Base-by-base conservation (phyloP, 345 rosid species). In the Hevea brasiliensis region DNA sequence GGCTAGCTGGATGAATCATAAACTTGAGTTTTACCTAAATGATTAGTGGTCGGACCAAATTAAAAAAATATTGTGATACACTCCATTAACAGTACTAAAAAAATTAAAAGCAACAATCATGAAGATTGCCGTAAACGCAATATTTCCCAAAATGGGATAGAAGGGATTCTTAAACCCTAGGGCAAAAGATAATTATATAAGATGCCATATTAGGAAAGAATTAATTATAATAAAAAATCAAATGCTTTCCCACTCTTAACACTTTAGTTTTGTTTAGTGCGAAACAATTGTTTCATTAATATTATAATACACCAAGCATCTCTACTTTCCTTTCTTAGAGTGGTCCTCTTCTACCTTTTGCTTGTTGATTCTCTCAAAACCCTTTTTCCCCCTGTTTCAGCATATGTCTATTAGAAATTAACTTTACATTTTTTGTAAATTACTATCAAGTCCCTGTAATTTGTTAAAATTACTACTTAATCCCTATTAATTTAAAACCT, bases 131-230 rank as follows among this genome's bases (percentile, higher is more conserved):
- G 8, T 17, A 50, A 50, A 0, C 15, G 26, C 57, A 50, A 56
- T 48, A 20, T 79, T 15, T 76, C 26, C 79, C 57, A 69, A 44
- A 75, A 74, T 67, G 61, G 78, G 73, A 61, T 61, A 58, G 77
- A 40, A 18, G 66, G 2, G 37, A 32, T 32, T 65, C 41, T 24
- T 44, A 37, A 40, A 50, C 14, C 6, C 4, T 17, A 15, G 14
- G 72, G 41, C n/a, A 12, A 29, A 59, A 54, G 54, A 17, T 50
- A 1, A 32, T 32, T 11, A 59, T 18, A 20, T 26, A 23, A 61
- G 71, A 67, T 84, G 79, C 82, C 77, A 76, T 53, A 61, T 78
- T 78, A 51, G 86, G 86, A 84, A 80, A 76, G 63, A 42, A 65
- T 32, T 32, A 32, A 32, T 32, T 32, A 1, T 1, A 32, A 1